phyloP scores from a whole-genome alignment of 441 rosid genomes.

The Flueggea neowawraea region DNA sequence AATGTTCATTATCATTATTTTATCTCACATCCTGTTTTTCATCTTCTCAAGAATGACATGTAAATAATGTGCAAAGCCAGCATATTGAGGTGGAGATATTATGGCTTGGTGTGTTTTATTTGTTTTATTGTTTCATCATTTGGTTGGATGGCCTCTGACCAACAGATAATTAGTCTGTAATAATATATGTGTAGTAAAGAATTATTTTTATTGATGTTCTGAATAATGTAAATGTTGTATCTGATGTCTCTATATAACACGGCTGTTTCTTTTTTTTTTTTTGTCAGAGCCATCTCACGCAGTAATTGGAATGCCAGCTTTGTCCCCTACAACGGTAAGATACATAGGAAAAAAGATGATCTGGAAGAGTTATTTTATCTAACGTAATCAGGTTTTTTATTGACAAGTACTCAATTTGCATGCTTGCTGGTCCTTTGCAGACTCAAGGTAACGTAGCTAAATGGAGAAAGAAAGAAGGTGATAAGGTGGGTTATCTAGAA shows the following conservation, averaged over 20 bases:
- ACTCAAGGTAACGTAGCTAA: conserved; percentile 89
- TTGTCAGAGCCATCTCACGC: conserved; percentile 52
- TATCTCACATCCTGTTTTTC: no score
- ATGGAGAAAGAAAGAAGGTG: conserved; percentile 98
- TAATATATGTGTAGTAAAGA: no score
- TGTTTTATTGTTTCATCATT: no score
- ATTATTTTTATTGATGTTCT: background rate
- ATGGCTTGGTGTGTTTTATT: no score
- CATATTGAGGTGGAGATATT: no score
- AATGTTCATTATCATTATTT: no score
- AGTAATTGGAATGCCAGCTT: conserved; percentile 90
- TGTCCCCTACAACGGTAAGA: conserved; percentile 98
- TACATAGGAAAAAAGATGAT: conserved; percentile 5
- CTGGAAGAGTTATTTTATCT: no score
- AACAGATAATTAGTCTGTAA: no score
- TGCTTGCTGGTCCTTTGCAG: conserved; percentile 44
- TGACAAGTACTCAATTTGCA: conserved; percentile 20
- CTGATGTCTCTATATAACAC: no score
- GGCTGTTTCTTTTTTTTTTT: conserved; percentile 13
- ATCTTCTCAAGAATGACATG: no score
- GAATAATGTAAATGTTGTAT: background rate
- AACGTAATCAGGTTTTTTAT: background rate
- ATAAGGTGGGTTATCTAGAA: conserved; percentile 54
- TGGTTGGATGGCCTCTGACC: no score
- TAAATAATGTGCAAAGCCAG: no score